Base-by-base conservation (phyloP, 345 rosid genomes). In the Laguncularia racemosa region DNA sequence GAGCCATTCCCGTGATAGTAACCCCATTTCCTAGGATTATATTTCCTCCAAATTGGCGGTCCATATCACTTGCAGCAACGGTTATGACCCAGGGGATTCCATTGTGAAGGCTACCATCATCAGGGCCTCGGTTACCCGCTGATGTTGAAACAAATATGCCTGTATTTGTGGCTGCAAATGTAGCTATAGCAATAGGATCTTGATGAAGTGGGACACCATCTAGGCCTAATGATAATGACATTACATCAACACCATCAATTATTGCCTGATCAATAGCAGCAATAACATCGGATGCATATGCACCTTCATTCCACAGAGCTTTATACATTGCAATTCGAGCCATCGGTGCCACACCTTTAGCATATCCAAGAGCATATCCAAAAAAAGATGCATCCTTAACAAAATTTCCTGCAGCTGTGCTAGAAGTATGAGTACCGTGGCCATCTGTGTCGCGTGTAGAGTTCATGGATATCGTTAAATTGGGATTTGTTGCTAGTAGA, bases 341-440 rank as follows among this genome's bases (percentile, higher is more conserved):
- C 48, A 20, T 28, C 0, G 84, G 80, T 6, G 84, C 84, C 65
- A 74, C 67, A 13, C 82, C 84, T 1, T 18, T 40, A 0, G 81
- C 80, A 2, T 62, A 74, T 20, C 87, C 87, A 0, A 65, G 14
- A 15, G 81, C 84, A 52, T 81, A 81, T 14, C 78, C 80, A 10
- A 81, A 81, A 61, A 43, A 78, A 0, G 84, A 73, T 1, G 72
- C 78, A 4, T 52, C 67, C 13, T 58, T 54, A 14, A 81, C 70
- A 26, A 5, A 60, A 48, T 38, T 72, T 28, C 84, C 84, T 1
- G 84, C 87, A 0, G 81, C 84, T 3, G 82, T 82, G 46, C 73
- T 61, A 3, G 87, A 76, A 15, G 84, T 79, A 62, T 82, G 87
- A 6, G 84, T 82, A 57, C 84, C 87, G 13, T 82, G 87, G 3